phyloP scores from a whole-genome alignment of 1,284 basidiomycete species.

The Ustilago trichophora region DNA sequence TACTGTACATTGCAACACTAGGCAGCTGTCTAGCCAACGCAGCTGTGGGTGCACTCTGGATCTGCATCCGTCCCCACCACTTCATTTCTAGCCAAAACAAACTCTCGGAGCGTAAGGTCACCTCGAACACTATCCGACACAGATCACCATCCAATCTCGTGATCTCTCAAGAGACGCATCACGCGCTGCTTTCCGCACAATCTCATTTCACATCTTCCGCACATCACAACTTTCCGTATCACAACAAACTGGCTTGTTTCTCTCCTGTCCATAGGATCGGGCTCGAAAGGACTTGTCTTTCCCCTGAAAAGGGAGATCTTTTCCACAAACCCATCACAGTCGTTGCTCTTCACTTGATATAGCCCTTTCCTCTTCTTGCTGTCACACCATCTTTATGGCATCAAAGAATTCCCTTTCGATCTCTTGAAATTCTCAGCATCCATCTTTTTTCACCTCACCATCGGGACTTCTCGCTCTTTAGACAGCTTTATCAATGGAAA shows the following conservation, averaged over 20 bases:
- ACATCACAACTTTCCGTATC: slow-evolving; percentile 1
- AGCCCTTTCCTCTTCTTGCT: too few species aligned
- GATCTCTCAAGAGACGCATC: slow-evolving; percentile 1
- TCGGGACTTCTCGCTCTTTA: too few species aligned
- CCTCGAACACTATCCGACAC: background rate
- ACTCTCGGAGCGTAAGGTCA: slow-evolving; percentile 10
- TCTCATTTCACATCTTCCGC: slow-evolving; percentile 8
- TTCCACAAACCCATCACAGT: too few species aligned
- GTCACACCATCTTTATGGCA: too few species aligned
- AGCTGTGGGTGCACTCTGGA: background rate
- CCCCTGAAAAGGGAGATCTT: too few species aligned
- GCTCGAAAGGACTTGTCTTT: too few species aligned
- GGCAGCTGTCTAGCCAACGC: too few species aligned
- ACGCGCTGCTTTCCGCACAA: slow-evolving; percentile 17
- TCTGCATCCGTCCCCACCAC: slow-evolving; percentile 4
- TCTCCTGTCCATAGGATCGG: background rate
- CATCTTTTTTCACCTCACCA: too few species aligned
- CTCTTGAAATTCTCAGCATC: too few species aligned
- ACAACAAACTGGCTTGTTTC: background rate
- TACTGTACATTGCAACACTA: too few species aligned
- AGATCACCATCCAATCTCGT: slow-evolving; percentile 7
- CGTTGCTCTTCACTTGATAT: too few species aligned
- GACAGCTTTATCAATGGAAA: slow-evolving; percentile 7
- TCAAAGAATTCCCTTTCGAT: too few species aligned
- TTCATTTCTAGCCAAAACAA: slow-evolving; percentile 31